A percentile compares a stretch with the other conserved stretches of the same genome.
Evolutionary conservation across 2,329 filamentous ascomycete species (phyloP).

Genomic region (Sporothrix dimorphospora): DNA sequence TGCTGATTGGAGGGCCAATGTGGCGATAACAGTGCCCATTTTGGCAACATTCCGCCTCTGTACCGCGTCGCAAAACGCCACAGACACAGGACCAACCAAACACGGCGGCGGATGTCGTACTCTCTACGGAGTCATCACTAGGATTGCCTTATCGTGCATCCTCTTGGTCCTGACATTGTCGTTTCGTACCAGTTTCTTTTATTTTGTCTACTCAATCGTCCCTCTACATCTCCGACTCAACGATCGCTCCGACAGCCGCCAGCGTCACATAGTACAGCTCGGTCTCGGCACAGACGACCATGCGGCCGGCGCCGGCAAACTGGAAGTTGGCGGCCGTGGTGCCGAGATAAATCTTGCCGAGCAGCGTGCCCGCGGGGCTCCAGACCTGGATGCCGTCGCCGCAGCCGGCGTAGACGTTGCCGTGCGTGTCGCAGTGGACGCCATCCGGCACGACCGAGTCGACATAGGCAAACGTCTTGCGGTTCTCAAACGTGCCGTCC

Average conservation of each 20-base stretch:
- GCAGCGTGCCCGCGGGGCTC: conserved; percentile 51
- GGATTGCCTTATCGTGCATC: not conserved
- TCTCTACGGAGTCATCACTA: not conserved
- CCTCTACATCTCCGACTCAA: conserved; percentile 26
- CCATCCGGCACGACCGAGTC: conserved; percentile 62
- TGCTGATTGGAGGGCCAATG: not conserved
- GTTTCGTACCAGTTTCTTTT: not conserved
- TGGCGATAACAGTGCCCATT: not conserved
- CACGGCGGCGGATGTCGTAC: not conserved
- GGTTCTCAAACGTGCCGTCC: conserved; percentile 53
- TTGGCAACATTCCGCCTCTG: too few relatives aligned
- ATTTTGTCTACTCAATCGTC: not conserved
- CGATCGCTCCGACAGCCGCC: conserved; percentile 34
- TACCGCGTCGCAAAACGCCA: not conserved
- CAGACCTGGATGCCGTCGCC: conserved; percentile 57
- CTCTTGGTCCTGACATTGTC: not conserved
- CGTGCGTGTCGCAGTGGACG: conserved; percentile 57
- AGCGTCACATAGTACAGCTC: conserved; percentile 47
- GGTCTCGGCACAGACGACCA: conserved; percentile 50
- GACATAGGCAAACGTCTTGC: conserved; percentile 60
- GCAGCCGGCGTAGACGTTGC: conserved; percentile 58
- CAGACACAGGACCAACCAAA: not conserved
- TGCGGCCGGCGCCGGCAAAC: conserved; percentile 48
- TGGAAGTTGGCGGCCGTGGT: conserved; percentile 53
- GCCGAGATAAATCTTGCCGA: conserved; percentile 60